Conservation (phyloP, 1,139 yeast species). For the Taphrina flavorubra region DNA sequence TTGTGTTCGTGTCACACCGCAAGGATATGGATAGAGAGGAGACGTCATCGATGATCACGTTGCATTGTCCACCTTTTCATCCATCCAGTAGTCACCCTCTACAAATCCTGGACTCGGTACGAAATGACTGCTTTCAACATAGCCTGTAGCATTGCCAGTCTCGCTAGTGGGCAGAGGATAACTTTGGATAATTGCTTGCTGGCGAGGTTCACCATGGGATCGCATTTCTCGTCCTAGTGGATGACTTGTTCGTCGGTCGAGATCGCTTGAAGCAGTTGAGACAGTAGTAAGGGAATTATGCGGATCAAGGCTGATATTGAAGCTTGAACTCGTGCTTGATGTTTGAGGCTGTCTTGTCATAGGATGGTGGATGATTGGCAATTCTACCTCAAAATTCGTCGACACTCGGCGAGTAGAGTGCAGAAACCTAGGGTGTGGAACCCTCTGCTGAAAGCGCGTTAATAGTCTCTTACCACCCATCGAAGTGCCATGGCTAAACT, state of each 20-base stretch:
- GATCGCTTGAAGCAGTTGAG: not conserved
- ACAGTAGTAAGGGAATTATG: not conserved
- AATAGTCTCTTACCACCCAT: not conserved
- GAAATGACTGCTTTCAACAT: not conserved
- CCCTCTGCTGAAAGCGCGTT: not conserved
- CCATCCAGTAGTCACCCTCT: constrained; percentile 33
- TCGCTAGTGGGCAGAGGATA: not conserved
- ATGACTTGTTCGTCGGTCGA: not conserved
- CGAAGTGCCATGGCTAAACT: constrained; percentile 47
- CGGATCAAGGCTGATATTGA: not conserved
- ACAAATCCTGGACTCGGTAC: constrained; percentile 14
- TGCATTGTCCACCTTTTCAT: constrained; percentile 3
- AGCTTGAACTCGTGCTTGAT: not conserved
- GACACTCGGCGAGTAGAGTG: not conserved
- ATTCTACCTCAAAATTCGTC: constrained; percentile 6
- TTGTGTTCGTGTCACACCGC: too few relatives aligned
- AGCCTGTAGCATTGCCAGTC: not conserved
- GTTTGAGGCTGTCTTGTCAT: not conserved
- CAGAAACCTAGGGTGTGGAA: not conserved
- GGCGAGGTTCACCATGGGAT: not conserved
- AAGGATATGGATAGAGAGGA: too few relatives aligned
- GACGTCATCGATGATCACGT: too few relatives aligned
- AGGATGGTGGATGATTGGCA: constrained; percentile 18
- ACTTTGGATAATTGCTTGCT: not conserved
- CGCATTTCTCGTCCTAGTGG: not conserved